These are phyloP conservation scores for Juglanconis juglandina DNA, from an alignment of 2,329 filamentous ascomycete genomes.

Conservation along the genomic window DNA sequence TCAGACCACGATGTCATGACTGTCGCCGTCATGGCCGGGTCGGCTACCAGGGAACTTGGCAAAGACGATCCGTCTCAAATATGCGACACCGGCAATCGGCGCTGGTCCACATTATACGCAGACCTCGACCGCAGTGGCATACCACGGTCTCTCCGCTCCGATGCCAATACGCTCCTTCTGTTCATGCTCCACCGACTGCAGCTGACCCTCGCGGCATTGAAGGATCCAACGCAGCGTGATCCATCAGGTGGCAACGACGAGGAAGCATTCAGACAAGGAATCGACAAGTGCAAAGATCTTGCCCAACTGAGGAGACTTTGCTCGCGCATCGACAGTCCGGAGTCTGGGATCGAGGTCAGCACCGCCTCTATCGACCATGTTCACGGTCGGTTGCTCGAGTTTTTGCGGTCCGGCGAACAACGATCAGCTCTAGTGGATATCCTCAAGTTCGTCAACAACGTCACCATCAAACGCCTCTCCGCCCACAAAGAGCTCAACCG, in stretches of 20 bases:
- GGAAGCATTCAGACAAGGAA: slow-evolving; percentile 8
- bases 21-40: slow-evolving; percentile 10
- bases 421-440: slow-evolving; percentile 4
- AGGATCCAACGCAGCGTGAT: not conserved
- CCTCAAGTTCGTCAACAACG: slow-evolving; percentile 39
- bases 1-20: slow-evolving; percentile 9
- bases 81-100: not conserved
- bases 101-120: not conserved
- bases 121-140: slow-evolving; percentile 27
- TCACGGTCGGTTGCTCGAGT: slow-evolving; percentile 17
- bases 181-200: slow-evolving; percentile 27
- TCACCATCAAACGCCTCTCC: slow-evolving; percentile 32
- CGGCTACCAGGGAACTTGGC: not conserved
- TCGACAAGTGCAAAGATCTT: slow-evolving; percentile 18
- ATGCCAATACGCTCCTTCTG: slow-evolving; percentile 19
- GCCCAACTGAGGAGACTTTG: slow-evolving; percentile 26
- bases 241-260: not conserved
- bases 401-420: not conserved
- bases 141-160: slow-evolving; percentile 17
- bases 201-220: not conserved
- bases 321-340: slow-evolving; percentile 11
- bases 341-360: not conserved
- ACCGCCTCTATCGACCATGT: not conserved
- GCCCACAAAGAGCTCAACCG: slow-evolving; percentile 15
- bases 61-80: not conserved